These are phyloP conservation scores for Emydomyces testavorans DNA, from an alignment of 2,329 filamentous ascomycete genomes.

Conservation along the genomic window DNA sequence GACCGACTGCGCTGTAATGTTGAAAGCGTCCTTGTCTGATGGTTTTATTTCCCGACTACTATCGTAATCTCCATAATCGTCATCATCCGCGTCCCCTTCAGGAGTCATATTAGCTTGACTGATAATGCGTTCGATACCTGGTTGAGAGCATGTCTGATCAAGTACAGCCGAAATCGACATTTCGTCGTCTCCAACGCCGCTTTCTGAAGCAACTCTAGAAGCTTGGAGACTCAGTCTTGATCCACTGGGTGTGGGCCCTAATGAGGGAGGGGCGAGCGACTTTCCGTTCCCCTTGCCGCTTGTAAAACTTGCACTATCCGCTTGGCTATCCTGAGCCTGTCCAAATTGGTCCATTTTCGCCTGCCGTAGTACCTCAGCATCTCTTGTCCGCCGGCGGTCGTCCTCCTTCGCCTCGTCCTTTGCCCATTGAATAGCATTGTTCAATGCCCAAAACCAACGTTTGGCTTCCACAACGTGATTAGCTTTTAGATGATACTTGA, in stretches of 20 bases:
- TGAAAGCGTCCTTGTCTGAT: conserved; percentile 82
- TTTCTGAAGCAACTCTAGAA: conserved; percentile 39
- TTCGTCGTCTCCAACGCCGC: conserved; percentile 43
- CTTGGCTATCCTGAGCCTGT: conserved; percentile 38
- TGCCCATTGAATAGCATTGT: conserved; percentile 96
- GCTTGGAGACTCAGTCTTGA: conserved; percentile 41
- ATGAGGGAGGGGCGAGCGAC: conserved; percentile 25
- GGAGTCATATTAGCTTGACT: conserved; percentile 42
- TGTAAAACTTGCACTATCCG: conserved; percentile 26
- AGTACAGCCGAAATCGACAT: conserved; percentile 40
- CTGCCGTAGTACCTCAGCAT: conserved; percentile 63
- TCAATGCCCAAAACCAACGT: conserved; percentile 96
- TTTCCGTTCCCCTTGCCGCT: conserved; percentile 28
- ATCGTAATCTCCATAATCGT: conserved; percentile 69
- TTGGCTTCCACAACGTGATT: conserved; percentile 98
- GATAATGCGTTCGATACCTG: conserved; percentile 39
- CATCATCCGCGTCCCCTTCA: conserved; percentile 55
- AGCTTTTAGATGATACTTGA: conserved; percentile 95
- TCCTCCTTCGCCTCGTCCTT: conserved; percentile 95
- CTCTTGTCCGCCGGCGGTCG: conserved; percentile 60
- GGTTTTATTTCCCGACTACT: conserved; percentile 61
- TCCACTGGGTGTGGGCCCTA: conserved; percentile 29
- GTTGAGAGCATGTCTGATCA: conserved; percentile 43
- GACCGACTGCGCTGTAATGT: conserved; percentile 91
- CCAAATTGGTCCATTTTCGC: conserved; percentile 65